Base-by-base conservation (phyloP, 257 asterid genomes). In the Gentiana straminea region DNA sequence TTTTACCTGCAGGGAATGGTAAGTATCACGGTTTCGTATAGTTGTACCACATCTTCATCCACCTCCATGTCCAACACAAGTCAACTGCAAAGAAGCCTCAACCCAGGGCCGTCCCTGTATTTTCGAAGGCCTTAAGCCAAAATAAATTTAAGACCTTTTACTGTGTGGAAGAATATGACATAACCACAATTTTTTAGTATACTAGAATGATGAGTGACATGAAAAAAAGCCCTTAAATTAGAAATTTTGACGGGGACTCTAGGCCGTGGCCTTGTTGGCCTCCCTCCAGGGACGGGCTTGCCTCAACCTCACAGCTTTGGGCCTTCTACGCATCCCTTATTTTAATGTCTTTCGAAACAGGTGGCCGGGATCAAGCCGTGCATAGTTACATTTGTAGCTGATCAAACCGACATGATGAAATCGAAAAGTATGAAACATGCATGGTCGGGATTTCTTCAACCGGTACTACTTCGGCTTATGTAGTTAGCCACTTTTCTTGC, bases 371-470 rank as follows among this genome's bases (percentile, higher is more conserved):
- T 24, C 24, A 24, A 24, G 24, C 24, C 24, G 24, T 24, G 24
- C 24, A 24, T 24, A 24, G 24, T 24, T 24, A 24, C 89, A 2
- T 90, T 90, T 33, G 91, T 89, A 0, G 96, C 97, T 0, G 98
- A 90, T 37, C 98, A 90, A 37, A 59, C 86, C 7, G 96, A 86
- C 77, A 77, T 79, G 91, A 65, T 60, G 53, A 82, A 67, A 52
- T 67, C 86, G 0, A 82, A 77, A 51, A 67, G 68, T 1, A 81
- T 70, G 24, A 54, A 83, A 0, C 24, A 24, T 34, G 54, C 54
- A 78, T 49, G 70, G 68, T 3, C 86, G 95, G 94, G 86, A 82
- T 48, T 82, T 90, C 80, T 90, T 84, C 78, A 86, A 86, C 33
- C 79, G 86, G 87, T 90, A 82, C 61, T 86, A 70, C 45, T 82